Evolutionary conservation across 768 basidiomycete species (phyloP).

Genomic region (Brasilioporus rufonigricans): DNA sequence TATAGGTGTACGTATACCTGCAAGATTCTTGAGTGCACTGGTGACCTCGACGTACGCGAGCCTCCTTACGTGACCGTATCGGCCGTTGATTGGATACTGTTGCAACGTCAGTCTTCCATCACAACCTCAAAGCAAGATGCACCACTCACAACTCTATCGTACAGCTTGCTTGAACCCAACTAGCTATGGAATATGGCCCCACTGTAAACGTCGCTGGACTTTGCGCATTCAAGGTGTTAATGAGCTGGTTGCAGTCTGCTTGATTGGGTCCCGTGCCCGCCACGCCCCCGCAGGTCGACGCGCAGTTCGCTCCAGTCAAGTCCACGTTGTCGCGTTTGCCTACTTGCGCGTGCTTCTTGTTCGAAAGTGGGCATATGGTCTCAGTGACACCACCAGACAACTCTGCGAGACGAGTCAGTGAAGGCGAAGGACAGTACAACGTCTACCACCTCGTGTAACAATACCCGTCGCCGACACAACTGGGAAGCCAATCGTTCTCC

Average conservation of each 20-base stretch:
- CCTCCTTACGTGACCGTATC: slow-evolving; percentile 2
- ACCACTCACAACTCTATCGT: slow-evolving; percentile 5
- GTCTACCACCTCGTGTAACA: not conserved
- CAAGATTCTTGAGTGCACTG: not conserved
- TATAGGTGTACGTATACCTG: slow-evolving; percentile 4
- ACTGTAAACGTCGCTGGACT: not conserved
- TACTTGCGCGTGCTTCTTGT: not conserved
- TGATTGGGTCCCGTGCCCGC: slow-evolving; percentile 6
- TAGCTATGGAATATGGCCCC: not conserved
- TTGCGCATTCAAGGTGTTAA: not conserved
- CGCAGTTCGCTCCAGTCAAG: slow-evolving; percentile 1
- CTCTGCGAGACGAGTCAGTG: not conserved
- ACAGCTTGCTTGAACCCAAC: slow-evolving; percentile 4
- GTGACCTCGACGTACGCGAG: not conserved
- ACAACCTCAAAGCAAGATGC: not conserved
- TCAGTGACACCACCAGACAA: not conserved
- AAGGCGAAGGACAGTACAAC: not conserved
- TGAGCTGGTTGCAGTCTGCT: slow-evolving; percentile 4
- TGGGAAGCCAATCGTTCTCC: too few relatives aligned
- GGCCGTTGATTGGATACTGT: slow-evolving; percentile 4
- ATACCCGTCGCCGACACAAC: not conserved
- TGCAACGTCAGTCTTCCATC: not conserved
- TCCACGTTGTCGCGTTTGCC: not conserved
- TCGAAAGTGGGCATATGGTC: not conserved
- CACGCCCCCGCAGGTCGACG: not conserved